Conservation (phyloP, 2,329 filamentous ascomycete genomes). For the Ophiostoma sp. region DNA sequence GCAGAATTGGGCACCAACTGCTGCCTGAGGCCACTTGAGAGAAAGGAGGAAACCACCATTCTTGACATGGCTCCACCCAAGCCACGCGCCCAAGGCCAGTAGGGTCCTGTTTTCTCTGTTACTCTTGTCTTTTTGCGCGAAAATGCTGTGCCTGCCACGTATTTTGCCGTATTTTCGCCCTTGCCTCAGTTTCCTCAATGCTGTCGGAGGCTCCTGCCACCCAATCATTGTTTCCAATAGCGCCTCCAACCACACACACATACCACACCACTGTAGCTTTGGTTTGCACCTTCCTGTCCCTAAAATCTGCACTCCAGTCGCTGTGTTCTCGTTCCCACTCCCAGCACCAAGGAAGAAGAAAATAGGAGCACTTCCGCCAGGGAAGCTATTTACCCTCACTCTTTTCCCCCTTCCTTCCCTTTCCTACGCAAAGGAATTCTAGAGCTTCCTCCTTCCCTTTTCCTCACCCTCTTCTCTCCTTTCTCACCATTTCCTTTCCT, state of each 20-base stretch:
- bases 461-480: neutral
- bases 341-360: neutral
- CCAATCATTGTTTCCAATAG: neutral
- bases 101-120: constrained; percentile 8
- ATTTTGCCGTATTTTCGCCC: neutral
- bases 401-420: neutral
- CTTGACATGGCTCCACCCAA: constrained; percentile 9
- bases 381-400: constrained; percentile 19
- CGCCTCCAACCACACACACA: neutral
- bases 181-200: neutral
- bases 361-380: neutral
- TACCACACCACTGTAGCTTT: neutral
- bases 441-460: constrained; percentile 10
- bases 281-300: constrained; percentile 10
- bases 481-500: neutral
- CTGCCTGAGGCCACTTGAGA: constrained; percentile 20
- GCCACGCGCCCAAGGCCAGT: constrained; percentile 1
- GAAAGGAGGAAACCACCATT: neutral
- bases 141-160: constrained; percentile 7
- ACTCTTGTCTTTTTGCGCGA: constrained; percentile 17
- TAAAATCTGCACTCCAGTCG: neutral
- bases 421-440: neutral
- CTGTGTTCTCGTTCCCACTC: constrained; percentile 12
- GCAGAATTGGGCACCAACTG: constrained; percentile 23
- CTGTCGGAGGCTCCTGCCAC: neutral